Conservation (phyloP, 2,329 filamentous ascomycete species). For the Fusarium fracticaudum region DNA sequence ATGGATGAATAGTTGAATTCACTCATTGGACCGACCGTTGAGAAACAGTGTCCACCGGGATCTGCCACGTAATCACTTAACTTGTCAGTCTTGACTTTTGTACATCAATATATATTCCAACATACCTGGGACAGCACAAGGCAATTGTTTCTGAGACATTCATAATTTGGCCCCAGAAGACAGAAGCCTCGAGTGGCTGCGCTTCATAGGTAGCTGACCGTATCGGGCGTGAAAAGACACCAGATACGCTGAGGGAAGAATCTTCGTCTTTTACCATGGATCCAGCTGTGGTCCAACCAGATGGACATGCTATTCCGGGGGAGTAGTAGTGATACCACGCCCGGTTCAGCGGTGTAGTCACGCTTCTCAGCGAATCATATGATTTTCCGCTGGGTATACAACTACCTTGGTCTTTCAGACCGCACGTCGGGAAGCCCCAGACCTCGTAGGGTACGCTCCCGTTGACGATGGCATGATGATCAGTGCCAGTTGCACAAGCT, state of each 20-base stretch:
- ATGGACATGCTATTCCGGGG: background rate
- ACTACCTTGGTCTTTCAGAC: background rate
- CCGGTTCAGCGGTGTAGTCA: background rate
- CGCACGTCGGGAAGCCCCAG: background rate
- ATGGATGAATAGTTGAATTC: background rate
- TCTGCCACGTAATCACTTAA: background rate
- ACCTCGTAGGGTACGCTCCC: background rate
- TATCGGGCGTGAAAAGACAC: background rate
- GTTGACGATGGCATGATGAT: background rate
- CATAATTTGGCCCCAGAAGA: background rate
- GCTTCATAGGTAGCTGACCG: background rate
- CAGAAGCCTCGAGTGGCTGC: background rate
- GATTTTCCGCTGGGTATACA: background rate
- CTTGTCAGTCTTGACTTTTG: background rate
- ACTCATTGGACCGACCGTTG: background rate
- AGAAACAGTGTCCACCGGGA: background rate
- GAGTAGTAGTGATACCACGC: background rate
- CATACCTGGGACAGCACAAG: constrained; percentile 1
- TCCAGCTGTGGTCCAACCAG: background rate
- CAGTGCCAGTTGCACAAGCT: background rate
- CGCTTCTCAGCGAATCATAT: accelerated
- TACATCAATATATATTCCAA: accelerated
- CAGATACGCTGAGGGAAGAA: background rate
- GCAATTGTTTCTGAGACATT: background rate
- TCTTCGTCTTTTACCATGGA: background rate